These are phyloP conservation scores for Talaromyces rugulosus DNA, from an alignment of 2,329 filamentous ascomycete genomes.

Conservation along the genomic window DNA sequence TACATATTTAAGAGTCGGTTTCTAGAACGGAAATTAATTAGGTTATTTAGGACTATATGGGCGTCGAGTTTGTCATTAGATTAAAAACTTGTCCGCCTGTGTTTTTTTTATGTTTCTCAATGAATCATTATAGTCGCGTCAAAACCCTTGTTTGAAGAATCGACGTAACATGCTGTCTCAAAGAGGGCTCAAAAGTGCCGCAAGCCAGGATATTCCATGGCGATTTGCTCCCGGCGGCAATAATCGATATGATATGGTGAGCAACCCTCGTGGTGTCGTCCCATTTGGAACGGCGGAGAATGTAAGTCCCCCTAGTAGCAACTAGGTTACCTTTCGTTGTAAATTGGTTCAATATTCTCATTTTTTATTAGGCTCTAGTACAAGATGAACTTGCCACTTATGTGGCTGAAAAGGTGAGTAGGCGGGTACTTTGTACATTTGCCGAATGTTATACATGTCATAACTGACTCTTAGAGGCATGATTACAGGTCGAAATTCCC, in stretches of 20 bases:
- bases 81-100: too few relatives aligned
- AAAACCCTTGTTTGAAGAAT: neutral
- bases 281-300: constrained; percentile 7
- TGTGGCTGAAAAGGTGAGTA: constrained; percentile 32
- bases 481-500: neutral
- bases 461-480: neutral
- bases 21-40: neutral
- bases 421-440: neutral
- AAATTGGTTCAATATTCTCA: neutral
- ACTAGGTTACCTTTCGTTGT: neutral
- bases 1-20: neutral
- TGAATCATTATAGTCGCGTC: neutral
- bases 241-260: neutral
- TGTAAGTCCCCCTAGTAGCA: neutral
- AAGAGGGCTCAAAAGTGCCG: constrained; percentile 2
- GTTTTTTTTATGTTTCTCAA: too few relatives aligned
- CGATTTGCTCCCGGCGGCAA: neutral
- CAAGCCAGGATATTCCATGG: constrained; percentile 3
- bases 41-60: too few relatives aligned
- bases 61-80: neutral
- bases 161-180: neutral
- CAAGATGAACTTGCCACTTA: constrained; percentile 35
- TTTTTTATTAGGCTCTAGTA: constrained; percentile 28
- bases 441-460: neutral
- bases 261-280: constrained; percentile 3